These are phyloP conservation scores for Gnomoniopsis smithogilvyi DNA, from an alignment of 2,329 filamentous ascomycete genomes.

Conservation along the genomic window DNA sequence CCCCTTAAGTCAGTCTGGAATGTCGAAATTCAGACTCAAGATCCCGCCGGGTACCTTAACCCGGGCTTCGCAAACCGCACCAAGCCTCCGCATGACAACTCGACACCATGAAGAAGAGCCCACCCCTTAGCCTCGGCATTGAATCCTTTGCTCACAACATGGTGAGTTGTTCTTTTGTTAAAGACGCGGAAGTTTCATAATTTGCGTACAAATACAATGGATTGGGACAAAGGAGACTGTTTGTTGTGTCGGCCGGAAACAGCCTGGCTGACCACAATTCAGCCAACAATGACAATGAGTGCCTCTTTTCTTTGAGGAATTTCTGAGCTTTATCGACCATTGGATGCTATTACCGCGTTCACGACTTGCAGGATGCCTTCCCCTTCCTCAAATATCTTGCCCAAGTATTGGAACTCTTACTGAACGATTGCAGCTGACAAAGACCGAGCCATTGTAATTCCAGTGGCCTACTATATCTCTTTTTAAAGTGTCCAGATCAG, in stretches of 20 bases:
- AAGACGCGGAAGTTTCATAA: background rate
- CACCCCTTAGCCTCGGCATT: background rate
- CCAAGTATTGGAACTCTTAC: background rate
- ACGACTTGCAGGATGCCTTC: background rate
- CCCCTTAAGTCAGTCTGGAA: no score
- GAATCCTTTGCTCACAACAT: background rate
- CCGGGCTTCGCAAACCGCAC: no score
- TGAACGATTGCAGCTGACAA: background rate
- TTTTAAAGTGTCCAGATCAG: no score
- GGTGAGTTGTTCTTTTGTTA: background rate
- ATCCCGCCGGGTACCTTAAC: no score
- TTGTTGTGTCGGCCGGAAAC: constrained; percentile 6
- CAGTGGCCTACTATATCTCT: no score
- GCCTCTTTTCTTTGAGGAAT: background rate
- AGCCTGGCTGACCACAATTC: background rate
- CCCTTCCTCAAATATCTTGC: background rate
- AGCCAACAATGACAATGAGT: constrained; percentile 1
- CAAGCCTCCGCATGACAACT: background rate
- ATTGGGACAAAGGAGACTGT: constrained; percentile 1
- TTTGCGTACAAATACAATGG: background rate
- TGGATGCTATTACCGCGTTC: background rate
- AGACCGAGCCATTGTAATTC: background rate
- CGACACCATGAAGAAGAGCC: background rate
- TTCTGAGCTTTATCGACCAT: background rate
- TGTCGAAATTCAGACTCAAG: no score